Evolutionary conservation across 2,329 filamentous ascomycete genomes (phyloP).

Genomic region (Talaromyces pinophilus): DNA sequence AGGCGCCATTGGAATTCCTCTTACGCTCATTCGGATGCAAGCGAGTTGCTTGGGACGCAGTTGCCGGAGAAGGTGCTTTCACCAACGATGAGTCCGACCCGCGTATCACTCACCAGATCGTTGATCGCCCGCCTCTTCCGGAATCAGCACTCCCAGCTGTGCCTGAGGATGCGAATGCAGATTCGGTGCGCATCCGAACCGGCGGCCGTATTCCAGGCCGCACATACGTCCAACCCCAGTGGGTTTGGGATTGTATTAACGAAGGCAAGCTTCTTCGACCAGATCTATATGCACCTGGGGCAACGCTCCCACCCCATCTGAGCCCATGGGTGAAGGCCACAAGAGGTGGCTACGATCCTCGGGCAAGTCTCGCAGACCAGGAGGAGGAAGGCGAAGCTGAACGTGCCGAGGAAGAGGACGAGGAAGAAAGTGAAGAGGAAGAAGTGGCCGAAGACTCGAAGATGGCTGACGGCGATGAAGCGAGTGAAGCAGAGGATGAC

Average conservation of each 20-base stretch:
- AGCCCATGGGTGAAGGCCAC: constrained; percentile 92
- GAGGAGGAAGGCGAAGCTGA: constrained; percentile 84
- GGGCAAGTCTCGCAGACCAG: constrained; percentile 79
- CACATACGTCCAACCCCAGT: constrained; percentile 93
- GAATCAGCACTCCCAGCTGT: constrained; percentile 53
- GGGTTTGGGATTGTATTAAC: constrained; percentile 97
- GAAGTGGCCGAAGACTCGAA: constrained; percentile 46
- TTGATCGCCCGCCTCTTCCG: constrained; percentile 78
- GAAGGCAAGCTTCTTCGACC: constrained; percentile 83
- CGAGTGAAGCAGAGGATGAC: constrained; percentile 51
- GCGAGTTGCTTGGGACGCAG: constrained; percentile 89
- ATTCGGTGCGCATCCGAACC: constrained; percentile 50
- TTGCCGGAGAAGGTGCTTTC: constrained; percentile 88
- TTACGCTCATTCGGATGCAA: constrained; percentile 94
- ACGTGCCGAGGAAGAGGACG: constrained; percentile 62
- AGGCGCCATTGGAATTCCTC: constrained; percentile 87
- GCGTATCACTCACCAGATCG: constrained; percentile 91
- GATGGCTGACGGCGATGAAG: constrained; percentile 36
- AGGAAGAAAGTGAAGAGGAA: constrained; percentile 42
- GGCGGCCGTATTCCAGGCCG: constrained; percentile 84
- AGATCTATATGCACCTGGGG: constrained; percentile 85
- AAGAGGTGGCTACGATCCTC: constrained; percentile 89
- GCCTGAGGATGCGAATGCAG: constrained; percentile 47
- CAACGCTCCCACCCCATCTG: constrained; percentile 86
- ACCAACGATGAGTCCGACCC: constrained; percentile 86